phyloP scores from a whole-genome alignment of 257 asterid genomes.

The Przewalskia tangutica region DNA sequence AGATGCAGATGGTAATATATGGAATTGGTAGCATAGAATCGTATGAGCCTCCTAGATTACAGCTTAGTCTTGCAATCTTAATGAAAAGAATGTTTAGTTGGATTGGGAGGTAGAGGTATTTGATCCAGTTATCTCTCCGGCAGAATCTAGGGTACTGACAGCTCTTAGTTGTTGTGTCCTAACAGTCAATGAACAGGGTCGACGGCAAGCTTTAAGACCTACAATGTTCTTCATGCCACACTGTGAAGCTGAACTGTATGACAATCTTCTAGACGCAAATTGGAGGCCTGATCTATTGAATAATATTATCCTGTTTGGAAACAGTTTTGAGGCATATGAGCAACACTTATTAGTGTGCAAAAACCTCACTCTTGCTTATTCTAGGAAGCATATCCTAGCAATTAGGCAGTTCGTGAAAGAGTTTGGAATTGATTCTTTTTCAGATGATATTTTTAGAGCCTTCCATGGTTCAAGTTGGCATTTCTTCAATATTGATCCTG shows the following conservation, averaged over 20 bases:
- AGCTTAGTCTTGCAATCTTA: constrained; percentile 65
- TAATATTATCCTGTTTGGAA: constrained; percentile 46
- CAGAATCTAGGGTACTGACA: constrained; percentile 55
- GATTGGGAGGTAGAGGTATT: constrained; percentile 77
- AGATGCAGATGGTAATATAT: constrained; percentile 66
- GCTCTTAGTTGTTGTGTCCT: constrained; percentile 71
- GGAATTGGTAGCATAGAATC: constrained; percentile 94
- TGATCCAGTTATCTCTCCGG: constrained; percentile 67
- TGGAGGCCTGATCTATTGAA: constrained; percentile 40
- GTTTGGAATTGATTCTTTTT: constrained; percentile 14
- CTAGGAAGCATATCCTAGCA: constrained; percentile 47
- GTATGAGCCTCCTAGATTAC: constrained; percentile 58
- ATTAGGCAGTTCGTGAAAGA: constrained; percentile 41
- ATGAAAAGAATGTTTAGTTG: constrained; percentile 60
- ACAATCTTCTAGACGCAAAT: constrained; percentile 61
- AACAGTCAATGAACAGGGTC: constrained; percentile 67
- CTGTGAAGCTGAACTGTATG: constrained; percentile 64
- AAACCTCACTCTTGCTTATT: constrained; percentile 13
- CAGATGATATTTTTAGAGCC: constrained; percentile 49
- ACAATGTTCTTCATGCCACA: constrained; percentile 93
- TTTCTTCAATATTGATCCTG: constrained; percentile 30
- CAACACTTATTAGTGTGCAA: constrained; percentile 24
- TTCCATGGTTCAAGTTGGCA: constrained; percentile 75
- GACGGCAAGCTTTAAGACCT: constrained; percentile 45
- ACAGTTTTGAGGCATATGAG: constrained; percentile 56